A percentile compares a stretch with the other conserved stretches of the same genome.
Conservation (phyloP, 1,139 yeast species). For the Lodderomyces parapsilosis region DNA sequence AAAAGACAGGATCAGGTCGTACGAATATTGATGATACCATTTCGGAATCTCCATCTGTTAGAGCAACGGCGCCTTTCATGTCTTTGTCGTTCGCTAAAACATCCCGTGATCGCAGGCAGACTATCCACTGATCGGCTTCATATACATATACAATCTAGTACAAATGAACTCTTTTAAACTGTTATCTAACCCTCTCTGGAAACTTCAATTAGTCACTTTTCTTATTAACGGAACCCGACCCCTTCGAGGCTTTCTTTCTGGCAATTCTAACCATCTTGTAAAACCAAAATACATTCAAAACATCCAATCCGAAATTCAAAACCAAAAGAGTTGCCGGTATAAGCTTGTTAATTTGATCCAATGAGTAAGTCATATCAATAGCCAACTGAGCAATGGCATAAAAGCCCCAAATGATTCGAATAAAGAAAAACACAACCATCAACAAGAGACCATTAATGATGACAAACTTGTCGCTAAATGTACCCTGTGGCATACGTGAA, state of each 20-base stretch:
- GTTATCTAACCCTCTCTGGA: background rate
- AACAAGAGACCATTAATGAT: slow-evolving; percentile 69
- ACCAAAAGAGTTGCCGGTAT: slow-evolving; percentile 46
- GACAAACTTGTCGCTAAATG: slow-evolving; percentile 52
- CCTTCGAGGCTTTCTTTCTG: slow-evolving; percentile 37
- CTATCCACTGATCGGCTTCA: too few relatives aligned
- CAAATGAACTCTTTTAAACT: too few relatives aligned
- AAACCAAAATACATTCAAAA: slow-evolving; percentile 77
- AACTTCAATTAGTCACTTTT: background rate
- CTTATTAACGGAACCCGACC: background rate
- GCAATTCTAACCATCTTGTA: slow-evolving; percentile 81
- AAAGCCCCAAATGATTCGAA: slow-evolving; percentile 88
- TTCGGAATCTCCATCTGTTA: too few relatives aligned
- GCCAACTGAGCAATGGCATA: slow-evolving; percentile 60
- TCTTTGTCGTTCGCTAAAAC: too few relatives aligned
- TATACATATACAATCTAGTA: too few relatives aligned
- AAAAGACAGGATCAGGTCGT: too few relatives aligned
- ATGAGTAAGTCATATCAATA: slow-evolving; percentile 46
- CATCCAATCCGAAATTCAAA: slow-evolving; percentile 65
- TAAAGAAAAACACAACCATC: slow-evolving; percentile 68
- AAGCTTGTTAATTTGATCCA: slow-evolving; percentile 26
- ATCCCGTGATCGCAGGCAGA: too few relatives aligned
- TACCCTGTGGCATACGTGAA: slow-evolving; percentile 63
- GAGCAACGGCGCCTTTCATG: too few relatives aligned
- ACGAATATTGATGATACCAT: too few relatives aligned